Percentiles rank a stretch among this genome's conserved stretches.
phyloP scores from a whole-genome alignment of 2,329 filamentous ascomycete genomes.

The Fusarium praegraminearum region DNA sequence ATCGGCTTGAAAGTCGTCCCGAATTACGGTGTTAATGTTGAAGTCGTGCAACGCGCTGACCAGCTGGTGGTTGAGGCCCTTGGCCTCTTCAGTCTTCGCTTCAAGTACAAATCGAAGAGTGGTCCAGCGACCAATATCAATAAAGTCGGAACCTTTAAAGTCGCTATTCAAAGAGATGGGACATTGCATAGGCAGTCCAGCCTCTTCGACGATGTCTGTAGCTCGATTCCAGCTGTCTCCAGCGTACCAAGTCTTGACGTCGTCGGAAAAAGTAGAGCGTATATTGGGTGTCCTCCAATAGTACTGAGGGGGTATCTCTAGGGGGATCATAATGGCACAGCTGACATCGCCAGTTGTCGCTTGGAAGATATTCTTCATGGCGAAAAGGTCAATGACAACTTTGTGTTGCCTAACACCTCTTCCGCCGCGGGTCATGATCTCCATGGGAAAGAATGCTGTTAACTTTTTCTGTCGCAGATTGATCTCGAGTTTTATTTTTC shows the following conservation, averaged over 20 bases:
- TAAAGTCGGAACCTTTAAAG: constrained; percentile 51
- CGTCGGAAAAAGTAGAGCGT: constrained; percentile 50
- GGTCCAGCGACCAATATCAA: constrained; percentile 70
- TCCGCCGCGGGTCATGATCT: constrained; percentile 20
- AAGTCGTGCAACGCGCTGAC: constrained; percentile 72
- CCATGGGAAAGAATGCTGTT: constrained; percentile 49
- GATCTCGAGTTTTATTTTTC: constrained; percentile 47
- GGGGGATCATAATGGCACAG: constrained; percentile 60
- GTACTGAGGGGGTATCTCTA: constrained; percentile 63
- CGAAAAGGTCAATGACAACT: constrained; percentile 58
- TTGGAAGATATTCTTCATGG: constrained; percentile 60
- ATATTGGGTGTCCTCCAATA: constrained; percentile 55
- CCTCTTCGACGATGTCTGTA: constrained; percentile 58
- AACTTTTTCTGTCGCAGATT: constrained; percentile 49
- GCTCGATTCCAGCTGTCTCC: constrained; percentile 63
- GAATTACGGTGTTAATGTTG: constrained; percentile 70
- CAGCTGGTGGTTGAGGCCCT: constrained; percentile 58
- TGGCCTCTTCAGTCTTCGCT: constrained; percentile 38
- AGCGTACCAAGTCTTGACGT: constrained; percentile 54
- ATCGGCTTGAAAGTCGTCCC: constrained; percentile 57
- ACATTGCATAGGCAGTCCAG: constrained; percentile 48
- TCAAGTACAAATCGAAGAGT: constrained; percentile 63
- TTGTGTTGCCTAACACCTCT: constrained; percentile 52
- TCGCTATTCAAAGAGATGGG: constrained; percentile 57
- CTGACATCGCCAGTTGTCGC: constrained; percentile 41